phyloP scores from a whole-genome alignment of 1,139 yeast species.

The Taphrina communis region DNA sequence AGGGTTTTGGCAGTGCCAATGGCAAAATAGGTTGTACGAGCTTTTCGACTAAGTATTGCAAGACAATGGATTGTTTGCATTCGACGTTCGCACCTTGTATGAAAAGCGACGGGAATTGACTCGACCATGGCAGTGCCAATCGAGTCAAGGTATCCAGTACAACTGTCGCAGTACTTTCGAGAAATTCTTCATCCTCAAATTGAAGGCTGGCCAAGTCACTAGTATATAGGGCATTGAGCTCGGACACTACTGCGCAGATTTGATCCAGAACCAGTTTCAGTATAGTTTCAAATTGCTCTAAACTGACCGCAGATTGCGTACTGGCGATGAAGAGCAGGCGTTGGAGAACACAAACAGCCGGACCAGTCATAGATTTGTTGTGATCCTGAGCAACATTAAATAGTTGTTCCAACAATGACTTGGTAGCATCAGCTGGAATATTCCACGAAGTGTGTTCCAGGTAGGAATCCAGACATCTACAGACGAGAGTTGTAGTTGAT shows the following conservation, averaged over 20 bases:
- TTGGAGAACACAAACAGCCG: background rate
- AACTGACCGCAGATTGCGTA: background rate
- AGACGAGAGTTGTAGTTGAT: background rate
- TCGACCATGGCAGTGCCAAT: background rate
- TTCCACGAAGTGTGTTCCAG: background rate
- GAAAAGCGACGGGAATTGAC: background rate
- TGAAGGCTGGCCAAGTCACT: background rate
- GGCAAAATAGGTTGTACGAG: background rate
- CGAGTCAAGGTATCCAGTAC: slow-evolving; percentile 1
- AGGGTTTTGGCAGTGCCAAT: background rate
- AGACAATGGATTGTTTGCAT: background rate
- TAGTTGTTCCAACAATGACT: background rate
- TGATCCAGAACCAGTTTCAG: background rate
- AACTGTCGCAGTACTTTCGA: background rate
- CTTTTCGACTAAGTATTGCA: background rate
- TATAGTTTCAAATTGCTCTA: background rate
- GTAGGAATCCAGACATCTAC: background rate
- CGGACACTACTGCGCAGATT: background rate
- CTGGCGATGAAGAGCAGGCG: background rate
- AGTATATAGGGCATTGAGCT: background rate
- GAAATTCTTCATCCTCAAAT: background rate
- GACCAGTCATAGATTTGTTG: background rate
- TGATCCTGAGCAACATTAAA: background rate
- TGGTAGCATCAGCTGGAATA: background rate
- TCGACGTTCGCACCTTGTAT: background rate